Base-by-base conservation (phyloP, 345 rosid species). In the Linum lewisii region DNA sequence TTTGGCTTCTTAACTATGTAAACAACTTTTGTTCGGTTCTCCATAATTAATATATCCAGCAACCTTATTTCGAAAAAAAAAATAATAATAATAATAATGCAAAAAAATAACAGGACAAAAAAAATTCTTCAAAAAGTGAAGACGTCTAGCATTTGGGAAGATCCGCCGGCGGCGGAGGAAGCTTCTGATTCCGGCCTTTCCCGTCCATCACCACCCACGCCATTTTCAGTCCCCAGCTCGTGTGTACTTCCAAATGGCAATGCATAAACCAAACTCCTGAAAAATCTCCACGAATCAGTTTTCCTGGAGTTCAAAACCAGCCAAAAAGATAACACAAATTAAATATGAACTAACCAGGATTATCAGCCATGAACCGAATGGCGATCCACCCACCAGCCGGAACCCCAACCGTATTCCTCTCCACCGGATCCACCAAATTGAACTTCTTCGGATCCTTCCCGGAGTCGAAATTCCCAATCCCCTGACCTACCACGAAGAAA, bases 331-430 rank as follows among this genome's bases (percentile, higher is more conserved):
- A 61, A 24, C n/a, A n/a, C n/a, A n/a, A n/a, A n/a, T n/a, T n/a
- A n/a, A n/a, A n/a, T n/a, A n/a, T n/a, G n/a, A n/a, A 21, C 18
- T 0, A 26, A 69, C 73, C 73, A 36, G 73, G 73, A 52, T 69
- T 69, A 37, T 69, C 73, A 0, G 73, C 64, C 1, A 69, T 14
- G 49, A 69, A 69, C 6, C 73, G 67, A 10, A 69, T 52, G 0
- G 73, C 73, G 2, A 69, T 13, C 73, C 73, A 69, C 15, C 73
- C 73, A 16, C 73, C 73, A 21, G 73, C 68, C 0, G 73, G 73
- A 18, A 69, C 63, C 7, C 67, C 68, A 0, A 23, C 50, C 2
- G 73, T 69, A 60, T 69, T 69, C 50, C 73, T 63, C 55, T 63
- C 73, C 0, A 54, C 23, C 18, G 73, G 73, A 21, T 69, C 67